Base-by-base conservation (phyloP, 345 rosid species). In the Eucalyptus curtisii region DNA sequence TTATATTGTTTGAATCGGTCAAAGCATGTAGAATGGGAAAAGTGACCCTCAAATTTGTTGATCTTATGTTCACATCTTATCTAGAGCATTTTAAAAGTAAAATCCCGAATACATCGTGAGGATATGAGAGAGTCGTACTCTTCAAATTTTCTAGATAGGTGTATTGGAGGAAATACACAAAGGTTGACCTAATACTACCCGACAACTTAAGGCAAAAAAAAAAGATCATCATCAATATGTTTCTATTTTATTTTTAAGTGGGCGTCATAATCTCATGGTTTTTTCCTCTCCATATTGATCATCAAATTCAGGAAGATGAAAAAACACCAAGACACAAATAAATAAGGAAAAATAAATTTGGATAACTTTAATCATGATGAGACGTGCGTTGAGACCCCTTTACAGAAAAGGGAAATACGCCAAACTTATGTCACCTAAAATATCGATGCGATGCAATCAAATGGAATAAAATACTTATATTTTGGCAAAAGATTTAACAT, bases 361-460 rank as follows among this genome's bases (percentile, higher is more conserved):
- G 4, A 61, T 27, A 27, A 30, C 27, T 30, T 30, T 27, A 12
- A 30, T 27, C 68, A 61, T 8, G 13, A 27, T 10, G 1, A 53
- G 25, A 11, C 1, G 3, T 11, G 13, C 1, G 6, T 55, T 0
- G 0, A 24, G 3, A 55, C 30, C 3, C 30, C 0, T 55, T 55
- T 19, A 3, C 5, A 55, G 6, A 24, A 55, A 55, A 10, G 61
- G 61, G 4, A 55, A 55, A 55, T 55, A 22, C 1, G 13, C 61
- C 2, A 24, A 1, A 55, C 3, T 55, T 24, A 55, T 24, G 3
- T 55, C 1, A 55, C 30, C 61, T 27, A 55, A 55, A 6, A 30
- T 30, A 30, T 61, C 0, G 4, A 61, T 0, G 8, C 30, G 8
- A 30, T 12, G 68, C 68, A 30, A 61, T 61, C 33, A 27, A 30